These are phyloP conservation scores for Jamesozyma hellenica DNA, from an alignment of 805 yeast genomes.

Conservation along the genomic window DNA sequence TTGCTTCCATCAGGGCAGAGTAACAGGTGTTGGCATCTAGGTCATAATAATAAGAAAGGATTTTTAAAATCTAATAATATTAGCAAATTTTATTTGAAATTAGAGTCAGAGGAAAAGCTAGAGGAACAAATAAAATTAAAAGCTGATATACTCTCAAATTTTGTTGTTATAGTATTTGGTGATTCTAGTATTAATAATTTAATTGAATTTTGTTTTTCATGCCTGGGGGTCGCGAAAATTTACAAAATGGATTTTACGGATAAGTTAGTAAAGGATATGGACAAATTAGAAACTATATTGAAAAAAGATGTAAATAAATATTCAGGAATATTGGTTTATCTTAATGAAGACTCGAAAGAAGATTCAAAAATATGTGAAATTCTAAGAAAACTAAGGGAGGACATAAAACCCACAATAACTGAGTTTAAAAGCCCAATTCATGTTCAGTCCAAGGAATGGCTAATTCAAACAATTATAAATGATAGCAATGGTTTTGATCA, in stretches of 20 bases:
- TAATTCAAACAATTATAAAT: constrained; percentile 25
- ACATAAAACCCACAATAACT: constrained; percentile 1
- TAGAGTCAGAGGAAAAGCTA: constrained; percentile 26
- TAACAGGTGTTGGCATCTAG: neutral
- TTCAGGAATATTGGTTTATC: constrained; percentile 12
- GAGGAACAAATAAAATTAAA: constrained; percentile 31
- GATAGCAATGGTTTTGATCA: constrained; percentile 10
- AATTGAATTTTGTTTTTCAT: constrained; percentile 18
- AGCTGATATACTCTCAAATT: constrained; percentile 20
- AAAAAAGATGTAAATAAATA: neutral
- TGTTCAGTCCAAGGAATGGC: constrained; percentile 28
- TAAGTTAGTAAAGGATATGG: neutral
- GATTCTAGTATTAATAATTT: constrained; percentile 20
- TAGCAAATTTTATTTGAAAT: constrained; percentile 33
- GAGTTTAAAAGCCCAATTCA: constrained; percentile 5
- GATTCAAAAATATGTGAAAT: constrained; percentile 6
- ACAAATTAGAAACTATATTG: neutral
- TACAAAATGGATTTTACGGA: constrained; percentile 6
- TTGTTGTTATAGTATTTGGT: constrained; percentile 30
- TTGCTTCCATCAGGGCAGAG: constrained; percentile 69
- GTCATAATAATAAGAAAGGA: too few species aligned
- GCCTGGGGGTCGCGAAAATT: constrained; percentile 14
- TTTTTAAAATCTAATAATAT: constrained; percentile 40
- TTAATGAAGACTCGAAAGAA: constrained; percentile 9
- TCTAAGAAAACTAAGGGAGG: constrained; percentile 5